phyloP scores from a whole-genome alignment of 2,329 filamentous ascomycete genomes.

The Lecanicillium sp. region DNA sequence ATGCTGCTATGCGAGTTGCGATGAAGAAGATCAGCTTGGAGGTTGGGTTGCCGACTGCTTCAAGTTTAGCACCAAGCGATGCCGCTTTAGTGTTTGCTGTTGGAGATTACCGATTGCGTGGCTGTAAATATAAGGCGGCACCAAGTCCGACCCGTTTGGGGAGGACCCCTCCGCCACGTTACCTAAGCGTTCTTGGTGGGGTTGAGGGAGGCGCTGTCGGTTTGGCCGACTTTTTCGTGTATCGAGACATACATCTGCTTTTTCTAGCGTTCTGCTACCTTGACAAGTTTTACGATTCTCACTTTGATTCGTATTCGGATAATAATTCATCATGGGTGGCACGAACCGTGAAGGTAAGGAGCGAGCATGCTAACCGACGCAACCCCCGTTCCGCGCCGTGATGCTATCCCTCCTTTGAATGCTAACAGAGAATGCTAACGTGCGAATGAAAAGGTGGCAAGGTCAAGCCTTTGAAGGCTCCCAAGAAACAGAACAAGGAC shows the following conservation, averaged over 20 bases:
- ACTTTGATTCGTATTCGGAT: too few species aligned
- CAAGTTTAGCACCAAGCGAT: background rate
- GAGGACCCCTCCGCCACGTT: conserved; percentile 2
- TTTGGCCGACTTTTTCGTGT: too few species aligned
- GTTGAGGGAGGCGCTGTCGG: too few species aligned
- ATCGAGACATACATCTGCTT: too few species aligned
- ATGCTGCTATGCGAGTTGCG: background rate
- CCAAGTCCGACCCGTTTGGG: conserved; percentile 1
- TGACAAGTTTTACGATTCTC: too few species aligned
- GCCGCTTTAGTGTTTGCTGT: conserved; percentile 12
- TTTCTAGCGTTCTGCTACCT: too few species aligned
- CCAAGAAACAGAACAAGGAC: conserved; percentile 79
- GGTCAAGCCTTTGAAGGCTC: conserved; percentile 75
- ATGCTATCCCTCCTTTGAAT: background rate
- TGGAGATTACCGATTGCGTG: too few species aligned
- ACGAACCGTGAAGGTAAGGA: conserved; percentile 14
- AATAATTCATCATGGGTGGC: conserved; percentile 29
- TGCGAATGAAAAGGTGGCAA: conserved; percentile 57
- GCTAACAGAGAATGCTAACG: conserved; percentile 11
- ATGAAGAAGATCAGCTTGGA: background rate
- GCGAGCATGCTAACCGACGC: conserved; percentile 24
- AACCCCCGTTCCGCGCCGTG: too few species aligned
- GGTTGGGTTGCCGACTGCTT: conserved; percentile 1
- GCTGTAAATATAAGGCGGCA: conserved; percentile 7
- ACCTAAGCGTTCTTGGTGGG: background rate